phyloP scores from a whole-genome alignment of 345 rosid genomes.

The Salix viminalis region DNA sequence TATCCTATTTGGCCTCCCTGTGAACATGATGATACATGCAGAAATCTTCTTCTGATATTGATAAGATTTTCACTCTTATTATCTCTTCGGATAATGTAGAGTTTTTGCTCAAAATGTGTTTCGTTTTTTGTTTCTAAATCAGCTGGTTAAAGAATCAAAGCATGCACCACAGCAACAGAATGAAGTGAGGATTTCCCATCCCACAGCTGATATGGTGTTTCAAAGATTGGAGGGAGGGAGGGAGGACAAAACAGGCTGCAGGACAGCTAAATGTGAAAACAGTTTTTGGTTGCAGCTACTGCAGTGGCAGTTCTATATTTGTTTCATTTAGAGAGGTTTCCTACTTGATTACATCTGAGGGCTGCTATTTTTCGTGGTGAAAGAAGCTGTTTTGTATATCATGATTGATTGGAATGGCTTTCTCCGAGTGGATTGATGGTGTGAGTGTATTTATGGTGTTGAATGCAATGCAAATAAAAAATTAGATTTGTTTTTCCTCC shows the following conservation, averaged over 20 bases:
- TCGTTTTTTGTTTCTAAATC: constrained; percentile 2
- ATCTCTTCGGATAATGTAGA: background rate
- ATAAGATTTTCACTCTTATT: no score
- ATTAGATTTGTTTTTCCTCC: no score
- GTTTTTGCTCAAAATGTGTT: background rate
- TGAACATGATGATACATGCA: no score
- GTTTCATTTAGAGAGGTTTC: constrained; percentile 1
- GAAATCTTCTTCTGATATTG: no score
- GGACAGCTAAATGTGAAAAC: constrained; percentile 7
- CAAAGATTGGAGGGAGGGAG: background rate
- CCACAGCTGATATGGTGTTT: background rate
- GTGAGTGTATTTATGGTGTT: no score
- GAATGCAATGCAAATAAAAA: no score
- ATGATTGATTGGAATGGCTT: no score
- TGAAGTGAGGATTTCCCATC: constrained; percentile 7
- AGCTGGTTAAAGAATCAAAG: constrained; percentile 33
- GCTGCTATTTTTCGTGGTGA: background rate
- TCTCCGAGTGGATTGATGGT: no score
- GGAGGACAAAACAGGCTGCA: background rate
- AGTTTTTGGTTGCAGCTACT: constrained; percentile 21
- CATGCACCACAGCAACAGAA: background rate
- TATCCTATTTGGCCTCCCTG: no score
- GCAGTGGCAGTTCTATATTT: constrained; percentile 15
- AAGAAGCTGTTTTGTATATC: no score
- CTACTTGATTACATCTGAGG: constrained; percentile 7